Evolutionary conservation across 345 rosid species (phyloP), one percentile per base, ranked within the genome.

Genomic region (Eucalyptus polybractea): DNA sequence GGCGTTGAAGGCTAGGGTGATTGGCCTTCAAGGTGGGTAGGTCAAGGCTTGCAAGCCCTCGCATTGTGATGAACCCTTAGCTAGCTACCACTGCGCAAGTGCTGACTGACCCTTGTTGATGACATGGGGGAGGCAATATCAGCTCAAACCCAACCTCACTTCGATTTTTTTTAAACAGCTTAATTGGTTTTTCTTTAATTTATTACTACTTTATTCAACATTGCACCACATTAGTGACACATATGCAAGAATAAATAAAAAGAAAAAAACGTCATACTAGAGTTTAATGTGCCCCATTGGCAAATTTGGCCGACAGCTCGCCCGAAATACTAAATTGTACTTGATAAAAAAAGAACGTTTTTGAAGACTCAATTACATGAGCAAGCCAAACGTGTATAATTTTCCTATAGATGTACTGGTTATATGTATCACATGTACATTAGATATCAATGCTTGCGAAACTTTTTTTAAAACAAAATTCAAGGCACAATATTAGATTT

Each of bases 291-390:
- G 42, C 24, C 7, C 19, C 40, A 21, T 69, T 8, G 21, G 42
- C 12, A 33, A 31, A 69, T 31, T 69, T 69, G 37, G 42, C 4
- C 2, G 1, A 69, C 1, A 69, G 42, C 42, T 69, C 2, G 6
- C 12, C 42, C 6, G 0, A 31, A 67, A 17, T 67, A 31, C 76
- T 67, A 15, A 67, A n/a, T 65, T 67, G 40, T 17, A 15, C 76
- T 31, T 17, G 3, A 15, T 67, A 7, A n/a, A 67, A 65, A 62
- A 50, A 17, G 3, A 50, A 17, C 1, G 19, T 65, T 14, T 14
- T 4, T n/a, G 17, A 65, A n/a, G 76, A 0, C 76, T 7, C 4
- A 1, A 65, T 65, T n/a, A 1, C 1, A 65, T 0, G 21, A 65
- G 7, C 76, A 13, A 31, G 17, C 37, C 33, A 2, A n/a, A 65